Evolutionary conservation across 345 rosid species (phyloP).

Genomic region (Chamaenerion angustifolium): DNA sequence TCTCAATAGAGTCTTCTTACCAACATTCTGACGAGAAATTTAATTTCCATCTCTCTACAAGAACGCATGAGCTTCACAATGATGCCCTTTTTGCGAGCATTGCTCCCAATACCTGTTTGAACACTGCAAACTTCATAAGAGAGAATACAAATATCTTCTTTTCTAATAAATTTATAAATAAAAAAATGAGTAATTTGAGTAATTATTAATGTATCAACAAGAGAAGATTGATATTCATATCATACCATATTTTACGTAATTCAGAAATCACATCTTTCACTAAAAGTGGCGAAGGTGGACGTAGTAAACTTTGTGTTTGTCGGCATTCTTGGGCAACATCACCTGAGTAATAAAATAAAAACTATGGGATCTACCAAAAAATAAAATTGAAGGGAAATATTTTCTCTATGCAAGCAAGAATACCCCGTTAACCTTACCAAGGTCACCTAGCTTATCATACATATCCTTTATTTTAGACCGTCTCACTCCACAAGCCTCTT

Average conservation of each 20-base stretch:
- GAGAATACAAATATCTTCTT: neutral
- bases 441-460: constrained; percentile 76
- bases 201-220: neutral
- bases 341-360: constrained; percentile 25
- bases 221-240: too few species aligned
- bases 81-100: constrained; percentile 57
- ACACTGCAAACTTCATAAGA: constrained; percentile 33
- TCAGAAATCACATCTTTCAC: constrained; percentile 52
- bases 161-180: too few species aligned
- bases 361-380: neutral
- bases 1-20: constrained; percentile 18
- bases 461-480: constrained; percentile 57
- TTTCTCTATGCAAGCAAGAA: neutral
- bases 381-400: constrained; percentile 1
- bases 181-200: neutral
- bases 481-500: constrained; percentile 76
- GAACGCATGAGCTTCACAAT: constrained; percentile 70
- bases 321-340: constrained; percentile 86
- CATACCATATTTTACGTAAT: constrained; percentile 67
- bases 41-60: constrained; percentile 84
- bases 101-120: constrained; percentile 78
- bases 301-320: constrained; percentile 68
- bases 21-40: constrained; percentile 79
- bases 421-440: constrained; percentile 32
- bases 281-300: constrained; percentile 58